phyloP scores from a whole-genome alignment of 306 rosid genomes.

The Gynostemma pentaphyllum region DNA sequence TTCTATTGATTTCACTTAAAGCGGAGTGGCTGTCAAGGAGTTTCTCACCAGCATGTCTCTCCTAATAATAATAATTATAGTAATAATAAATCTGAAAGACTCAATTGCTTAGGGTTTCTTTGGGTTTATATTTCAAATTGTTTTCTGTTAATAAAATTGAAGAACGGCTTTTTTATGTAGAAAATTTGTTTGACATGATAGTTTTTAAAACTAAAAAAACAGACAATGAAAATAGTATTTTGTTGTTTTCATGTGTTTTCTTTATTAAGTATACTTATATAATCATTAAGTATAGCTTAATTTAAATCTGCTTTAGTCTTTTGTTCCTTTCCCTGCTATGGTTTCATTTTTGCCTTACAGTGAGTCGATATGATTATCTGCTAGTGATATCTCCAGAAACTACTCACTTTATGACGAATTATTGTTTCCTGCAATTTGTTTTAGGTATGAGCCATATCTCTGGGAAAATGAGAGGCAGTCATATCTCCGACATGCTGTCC shows the following conservation, averaged over 20 bases:
- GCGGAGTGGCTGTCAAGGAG: neutral
- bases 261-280: no score
- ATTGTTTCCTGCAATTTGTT: slow-evolving; percentile 9
- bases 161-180: no score
- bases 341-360: neutral
- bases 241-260: no score
- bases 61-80: neutral
- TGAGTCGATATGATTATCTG: neutral
- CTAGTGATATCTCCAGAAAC: neutral
- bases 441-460: slow-evolving; percentile 88
- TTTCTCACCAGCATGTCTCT: neutral
- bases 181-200: no score
- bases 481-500: slow-evolving; percentile 89
- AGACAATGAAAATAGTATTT: no score
- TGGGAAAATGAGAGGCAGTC: slow-evolving; percentile 97
- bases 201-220: no score
- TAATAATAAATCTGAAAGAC: neutral
- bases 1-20: neutral
- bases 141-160: no score
- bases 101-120: no score
- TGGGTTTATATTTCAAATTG: no score
- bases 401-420: neutral
- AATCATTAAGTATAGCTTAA: no score
- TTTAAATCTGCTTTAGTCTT: neutral
- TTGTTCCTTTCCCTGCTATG: neutral